Evolutionary conservation across 805 yeast species (phyloP), one percentile per base, ranked within the genome.

Genomic region (Barnettozyma sucrosica): DNA sequence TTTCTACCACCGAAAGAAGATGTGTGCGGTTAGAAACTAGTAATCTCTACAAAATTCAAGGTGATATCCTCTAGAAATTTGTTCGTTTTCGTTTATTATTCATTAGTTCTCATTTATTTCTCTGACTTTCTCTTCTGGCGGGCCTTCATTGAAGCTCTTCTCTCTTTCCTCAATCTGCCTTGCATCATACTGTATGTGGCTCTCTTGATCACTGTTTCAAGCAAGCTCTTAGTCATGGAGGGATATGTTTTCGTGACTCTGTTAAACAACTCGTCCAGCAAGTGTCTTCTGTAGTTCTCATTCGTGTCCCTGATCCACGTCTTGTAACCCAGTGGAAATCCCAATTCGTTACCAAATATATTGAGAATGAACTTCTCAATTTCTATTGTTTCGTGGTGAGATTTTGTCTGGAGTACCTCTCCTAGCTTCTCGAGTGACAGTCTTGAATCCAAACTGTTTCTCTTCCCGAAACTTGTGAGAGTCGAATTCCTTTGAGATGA

Each of bases 231-330:
- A 3, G 54, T 58, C 45, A 59, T 19, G n/a, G 30, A 30, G 9
- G 62, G 61, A 45, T 58, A 55, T 4, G 25, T 38, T 18, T 52
- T 53, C 9, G 36, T 32, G 5, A 54, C 56, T 47, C 74, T 68
- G 7, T 58, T 56, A 55, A 74, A 68, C 43, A 89, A 70, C 44
- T 71, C 66, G 23, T 70, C 70, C 23, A 85, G 66, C 39, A 81
- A 65, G 5, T 63, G 55, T 10, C 62, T 62, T 37, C 96, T 71
- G 51, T 76, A 75, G 5, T 64, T 66, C 45, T 71, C 74, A 1
- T 76, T 71, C 0, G 93, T 85, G 58, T 85, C 96, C 52, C 95
- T 72, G 38, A 86, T 81, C 96, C 96, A 89, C 0, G 95, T 85
- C 57, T 79, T 78, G 52, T 79, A 76, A 5, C 96, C 96, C 25